Percentiles rank a stretch among this genome's conserved stretches.
Evolutionary conservation across 2,329 filamentous ascomycete species (phyloP).

Genomic region (Ilyonectria destructans): DNA sequence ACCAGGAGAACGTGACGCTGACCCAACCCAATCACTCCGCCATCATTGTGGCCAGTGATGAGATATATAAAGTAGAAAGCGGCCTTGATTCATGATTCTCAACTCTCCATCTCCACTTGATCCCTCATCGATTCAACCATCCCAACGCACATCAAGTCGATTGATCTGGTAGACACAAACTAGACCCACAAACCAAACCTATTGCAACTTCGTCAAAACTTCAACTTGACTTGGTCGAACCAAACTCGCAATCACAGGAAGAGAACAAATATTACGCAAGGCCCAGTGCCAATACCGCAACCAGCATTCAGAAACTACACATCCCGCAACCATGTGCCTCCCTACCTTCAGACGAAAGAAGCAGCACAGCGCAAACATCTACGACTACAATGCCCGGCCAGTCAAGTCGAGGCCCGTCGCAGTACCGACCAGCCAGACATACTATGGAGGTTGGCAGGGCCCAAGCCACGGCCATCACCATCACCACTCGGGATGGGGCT

Average conservation of each 20-base stretch:
- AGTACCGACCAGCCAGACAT: not conserved
- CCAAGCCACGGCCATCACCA: not conserved
- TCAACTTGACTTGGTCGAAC: not conserved
- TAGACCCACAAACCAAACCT: not conserved
- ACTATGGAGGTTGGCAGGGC: not conserved
- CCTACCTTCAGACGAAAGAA: not conserved
- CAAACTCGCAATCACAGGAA: not conserved
- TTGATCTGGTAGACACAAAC: not conserved
- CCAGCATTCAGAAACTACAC: not conserved
- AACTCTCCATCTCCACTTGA: not conserved
- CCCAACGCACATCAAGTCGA: not conserved
- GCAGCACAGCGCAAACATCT: too few species aligned
- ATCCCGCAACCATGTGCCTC: not conserved
- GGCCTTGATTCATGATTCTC: not conserved
- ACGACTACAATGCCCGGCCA: conserved; percentile 1
- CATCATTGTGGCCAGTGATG: too few species aligned
- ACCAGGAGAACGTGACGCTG: not conserved
- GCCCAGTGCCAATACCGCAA: not conserved
- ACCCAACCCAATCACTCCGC: not conserved
- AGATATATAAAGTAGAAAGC: not conserved
- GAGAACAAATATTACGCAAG: not conserved
- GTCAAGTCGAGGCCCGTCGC: not conserved
- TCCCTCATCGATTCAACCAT: not conserved
- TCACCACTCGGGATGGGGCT: not conserved
- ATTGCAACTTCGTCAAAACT: not conserved